Percentiles rank a stretch among this genome's conserved stretches.
These are phyloP conservation scores for Eucalyptus pauciflora DNA, from an alignment of 345 rosid genomes.

Conservation along the genomic window DNA sequence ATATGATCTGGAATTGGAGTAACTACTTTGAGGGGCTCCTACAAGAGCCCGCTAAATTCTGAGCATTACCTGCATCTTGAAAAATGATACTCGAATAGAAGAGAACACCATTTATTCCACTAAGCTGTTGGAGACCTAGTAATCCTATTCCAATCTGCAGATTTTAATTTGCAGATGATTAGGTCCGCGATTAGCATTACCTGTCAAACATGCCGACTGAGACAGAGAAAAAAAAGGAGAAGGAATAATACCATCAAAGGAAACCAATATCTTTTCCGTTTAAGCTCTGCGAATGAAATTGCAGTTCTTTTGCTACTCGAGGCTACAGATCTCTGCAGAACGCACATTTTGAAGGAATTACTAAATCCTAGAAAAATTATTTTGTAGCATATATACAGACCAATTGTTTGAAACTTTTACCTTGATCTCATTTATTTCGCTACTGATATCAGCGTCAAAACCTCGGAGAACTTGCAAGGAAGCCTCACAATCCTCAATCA, in stretches of 20 bases:
- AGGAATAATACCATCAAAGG: conserved; percentile 38
- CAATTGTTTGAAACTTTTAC: conserved; percentile 13
- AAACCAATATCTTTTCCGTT: conserved; percentile 53
- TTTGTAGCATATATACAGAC: neutral
- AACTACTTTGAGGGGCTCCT: neutral
- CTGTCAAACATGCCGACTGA: neutral
- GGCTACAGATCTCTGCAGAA: conserved; percentile 67
- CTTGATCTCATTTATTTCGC: conserved; percentile 92
- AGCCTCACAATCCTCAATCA: conserved; percentile 90
- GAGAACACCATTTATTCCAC: conserved; percentile 82
- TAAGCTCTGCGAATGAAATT: conserved; percentile 52
- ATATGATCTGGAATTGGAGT: neutral
- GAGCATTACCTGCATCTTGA: neutral
- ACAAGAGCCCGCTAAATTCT: neutral
- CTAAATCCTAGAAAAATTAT: neutral
- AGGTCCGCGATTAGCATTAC: neutral
- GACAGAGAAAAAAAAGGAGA: neutral
- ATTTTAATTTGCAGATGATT: neutral
- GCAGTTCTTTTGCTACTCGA: conserved; percentile 56
- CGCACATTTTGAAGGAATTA: neutral
- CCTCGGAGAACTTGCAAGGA: conserved; percentile 97
- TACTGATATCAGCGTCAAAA: conserved; percentile 77
- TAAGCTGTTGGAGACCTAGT: conserved; percentile 79
- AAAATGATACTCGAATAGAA: conserved; percentile 53
- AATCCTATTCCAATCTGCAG: conserved; percentile 85